Evolutionary conservation across 495 filamentous ascomycete genomes (phyloP), one percentile per base, ranked within the genome.

Genomic region (Penicillium bovifimosum): DNA sequence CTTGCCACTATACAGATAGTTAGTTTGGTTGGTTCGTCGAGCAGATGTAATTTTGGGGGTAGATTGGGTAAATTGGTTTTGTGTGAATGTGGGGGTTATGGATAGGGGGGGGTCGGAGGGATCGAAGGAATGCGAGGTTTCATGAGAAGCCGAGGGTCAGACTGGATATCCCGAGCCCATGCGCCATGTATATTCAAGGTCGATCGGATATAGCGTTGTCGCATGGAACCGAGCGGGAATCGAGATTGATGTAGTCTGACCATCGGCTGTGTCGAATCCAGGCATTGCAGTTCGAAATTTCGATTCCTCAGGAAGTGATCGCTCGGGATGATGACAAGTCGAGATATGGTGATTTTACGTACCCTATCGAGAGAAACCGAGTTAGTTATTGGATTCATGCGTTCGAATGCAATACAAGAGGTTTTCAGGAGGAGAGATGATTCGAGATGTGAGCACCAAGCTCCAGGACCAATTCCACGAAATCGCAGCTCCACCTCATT

Each of bases 1-100:
- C 83, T 97, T 98, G 77, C 93, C 93, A 75, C 93, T 96, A 66
- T 58, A 33, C 4, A 24, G 31, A 48, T 32, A 51, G 39, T 24
- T 51, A 20, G 48, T 66, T 66, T 47, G 60, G 52, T 50, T 47
- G 36, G 32, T 24, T 24, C 18, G 6, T 26, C 26, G 17, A 26
- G 8, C 31, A 18, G 16, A 3, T 36, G 18, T 40, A 58, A 28
- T 14, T 47, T 3, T 17, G 31, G 27, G 40, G 16, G 28, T 31
- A 13, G 14, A 8, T 44, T 28, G n/a, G n/a, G 4, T 24, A 24
- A 24, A n/a, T n/a, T n/a, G n/a, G n/a, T n/a, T n/a, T 24, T 24
- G 2, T 41, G 31, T 18, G 43, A 24, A 13, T 26, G n/a, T 62
- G 43, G 14, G 33, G 41, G 55, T 9, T 43, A 18, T 45, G 32